These are phyloP conservation scores for Nemania sp. DNA, from an alignment of 2,329 filamentous ascomycete genomes.

Conservation along the genomic window DNA sequence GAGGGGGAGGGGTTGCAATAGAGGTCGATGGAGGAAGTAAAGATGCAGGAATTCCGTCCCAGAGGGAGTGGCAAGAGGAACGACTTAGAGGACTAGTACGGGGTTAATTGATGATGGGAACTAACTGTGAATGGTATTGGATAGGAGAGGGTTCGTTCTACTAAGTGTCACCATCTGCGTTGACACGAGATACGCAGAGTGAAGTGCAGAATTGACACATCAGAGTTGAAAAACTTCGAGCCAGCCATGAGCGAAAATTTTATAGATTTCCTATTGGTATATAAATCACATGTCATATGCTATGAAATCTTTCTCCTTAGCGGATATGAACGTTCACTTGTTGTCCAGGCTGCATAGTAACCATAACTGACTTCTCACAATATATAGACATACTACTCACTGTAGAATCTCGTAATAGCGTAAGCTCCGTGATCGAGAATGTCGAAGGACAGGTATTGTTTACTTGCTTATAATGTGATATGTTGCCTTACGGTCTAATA, in stretches of 20 bases:
- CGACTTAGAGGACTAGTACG: background rate
- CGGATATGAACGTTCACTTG: too few species aligned
- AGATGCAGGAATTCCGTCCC: slow-evolving; percentile 4
- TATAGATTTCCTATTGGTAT: background rate
- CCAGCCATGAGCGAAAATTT: background rate
- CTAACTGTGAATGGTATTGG: background rate
- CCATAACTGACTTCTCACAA: background rate
- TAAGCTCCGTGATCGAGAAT: too few species aligned
- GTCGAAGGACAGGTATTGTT: too few species aligned
- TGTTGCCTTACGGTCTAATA: too few species aligned
- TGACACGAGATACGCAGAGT: background rate
- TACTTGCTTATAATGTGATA: too few species aligned
- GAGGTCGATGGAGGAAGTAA: background rate
- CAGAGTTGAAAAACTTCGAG: background rate
- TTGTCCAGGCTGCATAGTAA: too few species aligned
- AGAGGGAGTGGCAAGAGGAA: background rate
- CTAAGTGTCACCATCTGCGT: background rate
- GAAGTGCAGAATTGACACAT: background rate
- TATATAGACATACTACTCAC: background rate
- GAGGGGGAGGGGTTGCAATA: slow-evolving; percentile 10
- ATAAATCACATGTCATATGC: background rate
- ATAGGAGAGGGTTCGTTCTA: slow-evolving; percentile 6
- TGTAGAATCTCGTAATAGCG: background rate
- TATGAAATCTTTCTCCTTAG: too few species aligned
- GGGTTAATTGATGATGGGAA: background rate